Percentiles rank a stretch among this genome's conserved stretches.
Conservation (phyloP, 352 stramenopile genomes). For the Pythium chondricola region DNA sequence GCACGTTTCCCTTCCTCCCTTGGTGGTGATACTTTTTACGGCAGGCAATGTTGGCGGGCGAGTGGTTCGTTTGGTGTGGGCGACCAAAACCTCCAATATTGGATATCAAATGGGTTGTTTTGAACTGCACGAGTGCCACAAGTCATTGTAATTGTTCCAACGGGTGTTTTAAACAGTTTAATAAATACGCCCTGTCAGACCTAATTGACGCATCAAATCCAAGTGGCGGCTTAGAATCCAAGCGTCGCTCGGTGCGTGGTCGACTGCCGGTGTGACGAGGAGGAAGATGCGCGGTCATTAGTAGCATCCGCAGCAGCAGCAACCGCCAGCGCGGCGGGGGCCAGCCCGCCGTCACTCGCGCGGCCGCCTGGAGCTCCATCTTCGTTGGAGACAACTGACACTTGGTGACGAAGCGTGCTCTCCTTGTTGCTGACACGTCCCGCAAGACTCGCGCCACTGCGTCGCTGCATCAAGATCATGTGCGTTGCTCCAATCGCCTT, state of each 20-base stretch:
- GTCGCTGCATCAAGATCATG: slow-evolving; percentile 37
- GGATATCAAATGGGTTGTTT: slow-evolving; percentile 1
- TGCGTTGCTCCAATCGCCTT: slow-evolving; percentile 49
- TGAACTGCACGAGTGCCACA: no score
- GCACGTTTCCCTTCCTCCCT: neutral
- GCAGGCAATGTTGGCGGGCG: no score
- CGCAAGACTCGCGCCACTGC: slow-evolving; percentile 4
- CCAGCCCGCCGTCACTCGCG: slow-evolving; percentile 11
- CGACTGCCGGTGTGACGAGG: slow-evolving; percentile 23
- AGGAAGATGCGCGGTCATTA: slow-evolving; percentile 7
- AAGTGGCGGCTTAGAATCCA: slow-evolving; percentile 59
- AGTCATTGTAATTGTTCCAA: neutral
- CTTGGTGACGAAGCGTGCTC: slow-evolving; percentile 15
- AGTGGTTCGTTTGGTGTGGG: neutral
- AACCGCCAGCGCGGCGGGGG: slow-evolving; percentile 4
- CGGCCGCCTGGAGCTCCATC: neutral
- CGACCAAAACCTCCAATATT: neutral
- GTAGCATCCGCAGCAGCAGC: neutral
- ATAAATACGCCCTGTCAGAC: slow-evolving; percentile 28
- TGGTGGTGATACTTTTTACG: no score
- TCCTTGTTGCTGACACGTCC: slow-evolving; percentile 23
- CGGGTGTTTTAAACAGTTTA: slow-evolving; percentile 22
- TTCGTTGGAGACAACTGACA: slow-evolving; percentile 24
- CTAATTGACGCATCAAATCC: slow-evolving; percentile 13
- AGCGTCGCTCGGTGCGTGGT: slow-evolving; percentile 43